Percentiles rank a stretch among this genome's conserved stretches.
Conservation (phyloP, 2,329 filamentous ascomycete genomes). For the Ceratocystis eucalypticola region DNA sequence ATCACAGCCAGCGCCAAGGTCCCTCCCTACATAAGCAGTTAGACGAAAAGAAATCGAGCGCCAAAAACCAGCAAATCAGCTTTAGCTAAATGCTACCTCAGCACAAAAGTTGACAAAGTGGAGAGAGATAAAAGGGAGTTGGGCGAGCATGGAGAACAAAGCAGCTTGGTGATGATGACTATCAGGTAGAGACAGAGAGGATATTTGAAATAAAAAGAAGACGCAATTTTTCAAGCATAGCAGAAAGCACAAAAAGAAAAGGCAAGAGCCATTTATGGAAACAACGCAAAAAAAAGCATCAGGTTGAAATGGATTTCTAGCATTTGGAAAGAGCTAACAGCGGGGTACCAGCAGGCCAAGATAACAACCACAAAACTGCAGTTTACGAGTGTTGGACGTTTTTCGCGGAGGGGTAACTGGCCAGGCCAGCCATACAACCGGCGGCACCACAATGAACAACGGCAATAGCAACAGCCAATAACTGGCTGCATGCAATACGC, state of each 20-base stretch:
- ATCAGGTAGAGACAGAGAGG: not conserved
- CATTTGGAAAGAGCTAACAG: not conserved
- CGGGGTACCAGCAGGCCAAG: slow-evolving; percentile 2
- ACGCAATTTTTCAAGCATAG: not conserved
- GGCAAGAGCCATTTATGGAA: not conserved
- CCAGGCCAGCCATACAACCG: no score
- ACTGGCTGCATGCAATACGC: no score
- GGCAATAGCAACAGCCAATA: no score
- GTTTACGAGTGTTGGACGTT: not conserved
- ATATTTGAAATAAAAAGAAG: not conserved
- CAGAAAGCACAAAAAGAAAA: not conserved
- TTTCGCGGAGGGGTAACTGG: not conserved
- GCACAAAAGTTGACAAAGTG: not conserved
- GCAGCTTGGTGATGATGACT: not conserved
- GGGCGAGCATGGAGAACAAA: not conserved
- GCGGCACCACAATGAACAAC: not conserved
- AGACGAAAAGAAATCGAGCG: not conserved
- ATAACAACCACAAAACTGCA: not conserved
- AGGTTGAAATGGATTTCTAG: not conserved
- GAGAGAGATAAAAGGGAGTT: not conserved
- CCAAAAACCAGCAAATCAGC: not conserved
- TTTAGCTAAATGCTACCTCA: not conserved
- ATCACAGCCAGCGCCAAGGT: not conserved
- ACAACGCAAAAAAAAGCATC: not conserved
- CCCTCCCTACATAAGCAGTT: not conserved